phyloP scores from a whole-genome alignment of 148 eudicot species.

The Selenicereus undatus region DNA sequence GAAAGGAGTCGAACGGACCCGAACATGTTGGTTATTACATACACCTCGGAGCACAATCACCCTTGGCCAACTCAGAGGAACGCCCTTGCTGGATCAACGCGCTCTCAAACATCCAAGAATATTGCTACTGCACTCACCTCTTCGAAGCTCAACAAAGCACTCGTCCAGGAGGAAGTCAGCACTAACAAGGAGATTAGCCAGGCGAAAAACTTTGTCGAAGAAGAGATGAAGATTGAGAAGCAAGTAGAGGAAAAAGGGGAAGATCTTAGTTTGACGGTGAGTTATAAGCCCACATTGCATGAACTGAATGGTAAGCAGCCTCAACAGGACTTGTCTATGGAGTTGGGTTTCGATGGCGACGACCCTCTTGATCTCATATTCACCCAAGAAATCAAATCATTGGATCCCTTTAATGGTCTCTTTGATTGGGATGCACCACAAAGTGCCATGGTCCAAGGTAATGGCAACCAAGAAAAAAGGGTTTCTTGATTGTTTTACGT shows the following conservation, averaged over 20 bases:
- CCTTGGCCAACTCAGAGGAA: slow-evolving; percentile 97
- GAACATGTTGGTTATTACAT: slow-evolving; percentile 85
- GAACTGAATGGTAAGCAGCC: slow-evolving; percentile 1
- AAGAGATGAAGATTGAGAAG: not conserved
- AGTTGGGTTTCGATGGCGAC: slow-evolving; percentile 46
- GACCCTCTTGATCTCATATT: slow-evolving; percentile 53
- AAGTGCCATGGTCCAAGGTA: no score
- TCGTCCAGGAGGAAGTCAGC: not conserved
- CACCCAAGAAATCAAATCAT: slow-evolving; percentile 30
- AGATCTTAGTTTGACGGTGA: slow-evolving; percentile 10
- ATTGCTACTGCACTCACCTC: not conserved
- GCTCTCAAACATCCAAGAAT: slow-evolving; percentile 50
- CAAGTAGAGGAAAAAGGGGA: slow-evolving; percentile 12
- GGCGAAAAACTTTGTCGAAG: not conserved
- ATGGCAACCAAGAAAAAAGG: slow-evolving; percentile 21
- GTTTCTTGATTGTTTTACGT: not conserved
- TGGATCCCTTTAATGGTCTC: slow-evolving; percentile 41
- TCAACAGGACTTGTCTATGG: slow-evolving; percentile 54
- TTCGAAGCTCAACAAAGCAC: slow-evolving; percentile 3
- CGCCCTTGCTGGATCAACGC: slow-evolving; percentile 75
- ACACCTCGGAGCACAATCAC: slow-evolving; percentile 92
- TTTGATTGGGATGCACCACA: slow-evolving; percentile 33
- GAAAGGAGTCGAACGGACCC: slow-evolving; percentile 89
- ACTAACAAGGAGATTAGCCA: no score
- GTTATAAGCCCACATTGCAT: slow-evolving; percentile 43